Evolutionary conservation across 441 rosid genomes (phyloP), one percentile per base, ranked within the genome.

Genomic region (Euphorbia neoarborescens): DNA sequence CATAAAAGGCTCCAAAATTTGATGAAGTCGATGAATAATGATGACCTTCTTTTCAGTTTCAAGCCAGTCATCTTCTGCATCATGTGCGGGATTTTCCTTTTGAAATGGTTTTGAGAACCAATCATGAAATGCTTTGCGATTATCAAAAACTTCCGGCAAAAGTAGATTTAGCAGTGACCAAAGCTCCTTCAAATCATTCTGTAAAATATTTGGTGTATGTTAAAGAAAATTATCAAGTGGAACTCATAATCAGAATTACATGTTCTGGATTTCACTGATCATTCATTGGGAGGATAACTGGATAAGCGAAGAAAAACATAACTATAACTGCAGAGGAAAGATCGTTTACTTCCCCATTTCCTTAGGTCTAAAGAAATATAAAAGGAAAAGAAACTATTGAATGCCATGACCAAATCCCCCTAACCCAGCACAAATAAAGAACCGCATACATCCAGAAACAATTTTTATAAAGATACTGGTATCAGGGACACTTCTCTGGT

Each of bases 31-130:
- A 73, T 95, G 99, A 81, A 95, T 95, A 73, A 95, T 84, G 75
- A 95, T 95, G 38, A 95, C 99, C 83, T 95, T 95, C 85, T 95
- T 95, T 77, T 95, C 99, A 62, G 99, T 95, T 88, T 95, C 99
- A 77, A 95, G 96, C 99, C 99, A 95, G 81, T 95, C 99, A 80
- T 95, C 99, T 77, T 95, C 99, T 24, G 87, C 92, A 83, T 88
- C 88, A 78, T 87, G 96, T 2, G 83, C 62, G 72, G 93, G 85
- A 59, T 76, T 90, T 84, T 95, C 99, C 84, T 73, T 95, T 84
- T 89, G 97, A 79, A 95, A 95, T 54, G 99, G 98, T 82, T 95
- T 93, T 22, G 99, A 88, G 73, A 95, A 95, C 99, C 99, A 95
- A 84, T 95, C 99, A 84, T 95, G 98, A 85, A 95, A 95, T 78